Conservation (phyloP, 192 early-diverging fungal species). For the Dispira simplex region DNA sequence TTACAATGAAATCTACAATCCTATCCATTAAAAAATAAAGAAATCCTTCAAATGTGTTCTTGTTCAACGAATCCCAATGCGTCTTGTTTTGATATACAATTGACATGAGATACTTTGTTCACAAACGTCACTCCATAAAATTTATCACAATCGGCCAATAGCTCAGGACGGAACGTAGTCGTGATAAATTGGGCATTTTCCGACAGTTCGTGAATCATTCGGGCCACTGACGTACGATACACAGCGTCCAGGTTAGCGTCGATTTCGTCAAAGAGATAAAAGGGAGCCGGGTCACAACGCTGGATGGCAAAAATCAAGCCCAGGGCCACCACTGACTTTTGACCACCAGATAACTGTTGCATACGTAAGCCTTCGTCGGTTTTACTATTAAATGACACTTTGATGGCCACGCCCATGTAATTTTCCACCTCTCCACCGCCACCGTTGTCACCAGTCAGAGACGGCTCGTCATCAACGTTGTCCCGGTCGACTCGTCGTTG, state of each 20-base stretch:
- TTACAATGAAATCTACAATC: too few species aligned
- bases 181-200: slow-evolving; percentile 89
- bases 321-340: slow-evolving; percentile 95
- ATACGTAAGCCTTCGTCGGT: slow-evolving; percentile 76
- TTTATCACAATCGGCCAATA: slow-evolving; percentile 81
- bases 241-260: slow-evolving; percentile 94
- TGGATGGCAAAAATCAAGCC: slow-evolving; percentile 98
- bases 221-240: slow-evolving; percentile 86
- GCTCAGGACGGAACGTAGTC: slow-evolving; percentile 95
- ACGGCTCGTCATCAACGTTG: slow-evolving; percentile 22
- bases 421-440: slow-evolving; percentile 41
- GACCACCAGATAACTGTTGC: slow-evolving; percentile 93
- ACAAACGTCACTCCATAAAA: slow-evolving; percentile 97
- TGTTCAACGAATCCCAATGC: slow-evolving; percentile 53
- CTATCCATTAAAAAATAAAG: not conserved
- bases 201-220: slow-evolving; percentile 84
- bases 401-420: slow-evolving; percentile 82
- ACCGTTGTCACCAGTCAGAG: slow-evolving; percentile 23
- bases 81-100: slow-evolving; percentile 51
- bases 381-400: slow-evolving; percentile 88
- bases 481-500: slow-evolving; percentile 41
- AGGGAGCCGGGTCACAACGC: slow-evolving; percentile 94
- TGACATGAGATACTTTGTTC: slow-evolving; percentile 84
- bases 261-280: slow-evolving; percentile 99
- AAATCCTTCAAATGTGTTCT: not conserved